Percentiles rank a stretch among this genome's conserved stretches.
Conservation (phyloP, 192 early-diverging fungal genomes). For the Podila epigama region DNA sequence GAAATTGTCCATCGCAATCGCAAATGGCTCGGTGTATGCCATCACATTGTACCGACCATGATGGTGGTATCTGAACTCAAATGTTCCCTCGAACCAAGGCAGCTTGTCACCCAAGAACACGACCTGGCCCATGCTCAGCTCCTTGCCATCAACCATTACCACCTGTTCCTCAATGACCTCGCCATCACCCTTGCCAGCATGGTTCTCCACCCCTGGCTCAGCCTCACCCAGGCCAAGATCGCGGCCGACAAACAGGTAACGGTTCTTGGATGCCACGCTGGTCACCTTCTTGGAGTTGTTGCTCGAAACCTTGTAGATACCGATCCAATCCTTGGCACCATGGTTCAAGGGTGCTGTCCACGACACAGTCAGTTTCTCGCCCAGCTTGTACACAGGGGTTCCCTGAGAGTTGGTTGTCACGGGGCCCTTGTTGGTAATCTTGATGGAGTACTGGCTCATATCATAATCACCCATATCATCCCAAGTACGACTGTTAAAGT, state of each 20-base stretch:
- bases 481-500: slow-evolving; percentile 39
- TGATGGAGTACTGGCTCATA: slow-evolving; percentile 50
- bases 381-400: slow-evolving; percentile 66
- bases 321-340: slow-evolving; percentile 89
- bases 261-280: slow-evolving; percentile 72
- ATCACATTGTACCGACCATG: slow-evolving; percentile 88
- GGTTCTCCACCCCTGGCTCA: slow-evolving; percentile 62
- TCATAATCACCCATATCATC: slow-evolving; percentile 55
- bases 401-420: slow-evolving; percentile 15
- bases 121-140: slow-evolving; percentile 45
- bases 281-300: slow-evolving; percentile 84
- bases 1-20: slow-evolving; percentile 61
- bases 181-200: slow-evolving; percentile 52
- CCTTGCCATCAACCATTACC: slow-evolving; percentile 31
- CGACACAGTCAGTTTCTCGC: slow-evolving; percentile 73
- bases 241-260: slow-evolving; percentile 71
- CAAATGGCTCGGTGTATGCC: slow-evolving; percentile 77
- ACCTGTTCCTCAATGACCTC: slow-evolving; percentile 36
- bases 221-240: slow-evolving; percentile 57
- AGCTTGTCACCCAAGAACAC: slow-evolving; percentile 71
- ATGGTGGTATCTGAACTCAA: slow-evolving; percentile 93
- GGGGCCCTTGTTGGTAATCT: slow-evolving; percentile 17
- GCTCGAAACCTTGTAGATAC: slow-evolving; percentile 80
- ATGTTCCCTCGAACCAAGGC: slow-evolving; percentile 88
- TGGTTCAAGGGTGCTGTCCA: slow-evolving; percentile 85